These are phyloP conservation scores for Bipolaris cookei DNA, from an alignment of 2,329 filamentous ascomycete genomes.

Conservation along the genomic window DNA sequence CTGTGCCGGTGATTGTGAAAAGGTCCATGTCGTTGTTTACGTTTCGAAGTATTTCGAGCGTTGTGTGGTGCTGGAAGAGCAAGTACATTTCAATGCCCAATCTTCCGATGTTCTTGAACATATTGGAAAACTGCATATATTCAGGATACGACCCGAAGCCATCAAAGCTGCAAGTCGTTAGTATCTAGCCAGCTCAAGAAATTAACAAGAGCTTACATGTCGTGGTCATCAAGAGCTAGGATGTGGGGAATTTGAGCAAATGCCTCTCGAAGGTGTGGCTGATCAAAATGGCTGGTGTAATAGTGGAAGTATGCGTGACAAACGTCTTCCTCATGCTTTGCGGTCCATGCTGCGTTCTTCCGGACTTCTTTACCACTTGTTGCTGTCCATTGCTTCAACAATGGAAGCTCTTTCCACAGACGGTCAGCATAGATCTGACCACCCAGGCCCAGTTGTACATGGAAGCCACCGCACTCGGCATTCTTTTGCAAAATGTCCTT, in stretches of 20 bases:
- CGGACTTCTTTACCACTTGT: constrained; percentile 93
- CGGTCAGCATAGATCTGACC: constrained; percentile 96
- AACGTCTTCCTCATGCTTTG: constrained; percentile 93
- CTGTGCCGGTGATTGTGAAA: constrained; percentile 95
- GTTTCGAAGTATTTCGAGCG: constrained; percentile 88
- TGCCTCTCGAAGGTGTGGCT: constrained; percentile 90
- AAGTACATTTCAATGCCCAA: constrained; percentile 98
- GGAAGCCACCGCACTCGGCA: constrained; percentile 92
- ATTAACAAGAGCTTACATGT: constrained; percentile 74
- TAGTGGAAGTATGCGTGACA: constrained; percentile 98
- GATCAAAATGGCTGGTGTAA: constrained; percentile 97
- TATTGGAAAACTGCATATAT: constrained; percentile 96
- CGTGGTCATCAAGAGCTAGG: constrained; percentile 92
- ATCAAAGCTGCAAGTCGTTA: constrained; percentile 72
- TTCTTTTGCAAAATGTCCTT: constrained; percentile 98
- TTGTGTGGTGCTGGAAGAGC: constrained; percentile 97
- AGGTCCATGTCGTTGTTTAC: constrained; percentile 87
- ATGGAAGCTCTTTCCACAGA: constrained; percentile 93
- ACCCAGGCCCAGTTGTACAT: constrained; percentile 88
- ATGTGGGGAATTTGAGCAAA: constrained; percentile 98
- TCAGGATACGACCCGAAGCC: constrained; percentile 97
- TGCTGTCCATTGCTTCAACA: constrained; percentile 92
- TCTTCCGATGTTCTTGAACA: constrained; percentile 97
- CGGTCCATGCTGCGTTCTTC: constrained; percentile 89
- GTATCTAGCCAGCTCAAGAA: not conserved